Evolutionary conservation across 1,284 basidiomycete genomes (phyloP), one percentile per base, ranked within the genome.

Genomic region (Melampsora americana): DNA sequence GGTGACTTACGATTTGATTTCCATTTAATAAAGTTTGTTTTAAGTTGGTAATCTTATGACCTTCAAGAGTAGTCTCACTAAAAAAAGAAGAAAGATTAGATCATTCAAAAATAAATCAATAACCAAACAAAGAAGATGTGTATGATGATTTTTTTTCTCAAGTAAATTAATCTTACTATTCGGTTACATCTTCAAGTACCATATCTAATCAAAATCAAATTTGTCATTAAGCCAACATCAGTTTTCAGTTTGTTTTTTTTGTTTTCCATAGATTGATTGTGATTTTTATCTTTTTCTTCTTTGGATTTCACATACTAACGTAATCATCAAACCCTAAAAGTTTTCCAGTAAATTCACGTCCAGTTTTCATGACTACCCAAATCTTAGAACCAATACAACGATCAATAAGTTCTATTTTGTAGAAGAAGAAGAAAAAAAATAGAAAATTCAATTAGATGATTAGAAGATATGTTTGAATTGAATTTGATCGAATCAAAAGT

Each of bases 361-460:
- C 79, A 35, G 80, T 79, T 79, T 83, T 83, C 82, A 83, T 82
- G 56, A 83, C 79, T 46, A 83, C 82, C 82, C 82, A 83, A 77
- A 83, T 83, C 67, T 79, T 79, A 50, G 80, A 82, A 46, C 82
- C 82, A 75, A 83, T 82, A 78, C 82, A 83, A 35, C 81, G 80
- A 79, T 83, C 82, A 70, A 83, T 82, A 26, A 83, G 78, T 77
- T 83, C 82, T 66, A 82, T n/a, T n/a, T n/a, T n/a, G n/a, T n/a
- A n/a, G n/a, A n/a, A n/a, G n/a, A n/a, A n/a, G 4, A 59, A 11
- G 14, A 59, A 59, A 0, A 23, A 3, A 35, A 35, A 3, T 3
- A 5, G 35, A 35, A 5, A 35, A 5, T 9, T 35, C 35, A 35
- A 9, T 35, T 5, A 5, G 35, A 35, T 35, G 9, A n/a, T n/a